Conservation (phyloP, 2,329 filamentous ascomycete genomes). For the Beauveria varroae region DNA sequence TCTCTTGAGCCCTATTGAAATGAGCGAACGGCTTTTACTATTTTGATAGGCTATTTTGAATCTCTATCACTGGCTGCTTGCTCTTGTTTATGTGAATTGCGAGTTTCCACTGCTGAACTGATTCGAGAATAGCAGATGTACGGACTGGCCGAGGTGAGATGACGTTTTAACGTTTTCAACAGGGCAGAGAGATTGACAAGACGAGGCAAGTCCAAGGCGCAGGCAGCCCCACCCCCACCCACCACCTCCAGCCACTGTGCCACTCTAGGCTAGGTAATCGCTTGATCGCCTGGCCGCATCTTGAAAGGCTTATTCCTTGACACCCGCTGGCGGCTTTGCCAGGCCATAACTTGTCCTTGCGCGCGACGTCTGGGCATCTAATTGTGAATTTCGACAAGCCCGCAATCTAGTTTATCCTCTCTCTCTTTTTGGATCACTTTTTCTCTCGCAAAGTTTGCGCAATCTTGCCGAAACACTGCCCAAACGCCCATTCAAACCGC, state of each 20-base stretch:
- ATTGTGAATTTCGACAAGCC: too few species aligned
- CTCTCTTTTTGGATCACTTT: too few species aligned
- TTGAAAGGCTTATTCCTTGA: too few species aligned
- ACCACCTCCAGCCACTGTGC: not conserved
- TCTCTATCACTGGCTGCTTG: not conserved
- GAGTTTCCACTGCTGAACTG: not conserved
- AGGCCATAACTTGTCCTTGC: too few species aligned
- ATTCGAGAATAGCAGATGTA: not conserved
- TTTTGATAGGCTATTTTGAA: not conserved
- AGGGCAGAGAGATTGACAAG: not conserved
- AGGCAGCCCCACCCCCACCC: not conserved
- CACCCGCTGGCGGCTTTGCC: too few species aligned
- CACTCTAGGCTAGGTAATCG: not conserved
- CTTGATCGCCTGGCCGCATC: too few species aligned
- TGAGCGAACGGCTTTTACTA: slow-evolving; percentile 1
- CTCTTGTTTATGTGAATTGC: not conserved
- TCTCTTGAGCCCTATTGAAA: not conserved
- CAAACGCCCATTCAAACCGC: not conserved
- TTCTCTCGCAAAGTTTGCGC: not conserved
- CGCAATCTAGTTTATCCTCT: too few species aligned
- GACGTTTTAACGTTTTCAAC: not conserved
- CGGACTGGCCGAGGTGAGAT: not conserved
- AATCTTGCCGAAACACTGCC: not conserved
- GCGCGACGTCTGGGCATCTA: too few species aligned
- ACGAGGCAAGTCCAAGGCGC: not conserved